Percentiles rank a stretch among this genome's conserved stretches.
Evolutionary conservation across 495 filamentous ascomycete genomes (phyloP).

Genomic region (Xylaria palmicola): DNA sequence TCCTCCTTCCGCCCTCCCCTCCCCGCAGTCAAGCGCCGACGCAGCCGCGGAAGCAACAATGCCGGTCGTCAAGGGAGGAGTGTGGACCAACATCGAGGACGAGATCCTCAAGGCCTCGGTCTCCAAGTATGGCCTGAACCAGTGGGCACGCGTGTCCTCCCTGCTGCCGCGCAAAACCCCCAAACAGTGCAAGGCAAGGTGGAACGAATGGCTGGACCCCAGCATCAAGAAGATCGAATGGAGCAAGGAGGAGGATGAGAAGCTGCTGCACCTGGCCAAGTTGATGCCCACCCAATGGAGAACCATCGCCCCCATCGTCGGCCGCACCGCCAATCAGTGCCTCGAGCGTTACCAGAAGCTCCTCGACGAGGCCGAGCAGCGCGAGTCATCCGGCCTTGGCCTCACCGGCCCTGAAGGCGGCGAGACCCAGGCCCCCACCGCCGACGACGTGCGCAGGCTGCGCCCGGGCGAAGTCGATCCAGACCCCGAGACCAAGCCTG

Average conservation of each 20-base stretch:
- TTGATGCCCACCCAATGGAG: conserved; percentile 99
- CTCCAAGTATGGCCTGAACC: conserved; percentile 95
- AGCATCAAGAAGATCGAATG: conserved; percentile 98
- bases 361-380: conserved; percentile 90
- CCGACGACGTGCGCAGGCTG: conserved; percentile 87
- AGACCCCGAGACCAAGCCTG: conserved; percentile 93
- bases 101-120: conserved; percentile 96
- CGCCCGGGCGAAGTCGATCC: conserved; percentile 93
- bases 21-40: neutral
- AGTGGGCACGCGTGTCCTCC: conserved; percentile 98
- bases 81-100: conserved; percentile 80
- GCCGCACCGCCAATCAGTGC: conserved; percentile 93
- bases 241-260: conserved; percentile 98
- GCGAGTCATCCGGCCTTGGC: conserved; percentile 77
- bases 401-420: conserved; percentile 84
- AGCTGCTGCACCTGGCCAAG: conserved; percentile 91
- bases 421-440: conserved; percentile 83
- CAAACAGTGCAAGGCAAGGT: conserved; percentile 98
- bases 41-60: conserved; percentile 50
- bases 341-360: conserved; percentile 95
- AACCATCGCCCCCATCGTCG: conserved; percentile 95
- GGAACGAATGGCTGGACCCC: conserved; percentile 97
- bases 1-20: neutral
- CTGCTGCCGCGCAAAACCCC: conserved; percentile 95
- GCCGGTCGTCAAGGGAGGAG: conserved; percentile 97